These are phyloP conservation scores for Globisporangium uncinulatum DNA, from an alignment of 352 stramenopile genomes.

Conservation along the genomic window DNA sequence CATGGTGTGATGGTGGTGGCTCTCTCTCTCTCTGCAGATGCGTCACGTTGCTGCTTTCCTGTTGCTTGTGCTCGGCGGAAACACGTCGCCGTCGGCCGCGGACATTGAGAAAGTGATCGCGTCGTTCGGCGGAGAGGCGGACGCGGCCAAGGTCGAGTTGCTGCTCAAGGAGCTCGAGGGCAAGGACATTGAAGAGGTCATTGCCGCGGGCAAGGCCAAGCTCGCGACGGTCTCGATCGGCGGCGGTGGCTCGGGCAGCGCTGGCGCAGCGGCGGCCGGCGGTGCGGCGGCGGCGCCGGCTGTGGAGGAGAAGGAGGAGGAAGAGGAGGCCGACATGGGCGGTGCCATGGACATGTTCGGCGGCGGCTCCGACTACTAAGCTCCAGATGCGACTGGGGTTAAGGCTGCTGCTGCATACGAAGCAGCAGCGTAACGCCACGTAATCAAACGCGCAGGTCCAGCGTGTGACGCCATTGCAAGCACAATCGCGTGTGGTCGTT, in stretches of 20 bases:
- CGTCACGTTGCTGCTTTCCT: conserved; percentile 91
- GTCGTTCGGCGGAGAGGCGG: conserved; percentile 75
- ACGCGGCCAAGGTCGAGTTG: conserved; percentile 72
- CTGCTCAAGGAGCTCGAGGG: conserved; percentile 86
- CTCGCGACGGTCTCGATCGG: conserved; percentile 76
- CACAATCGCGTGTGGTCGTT: conserved; percentile 10
- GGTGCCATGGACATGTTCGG: conserved; percentile 85
- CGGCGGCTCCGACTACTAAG: conserved; percentile 79
- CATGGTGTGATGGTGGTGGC: conserved; percentile 3
- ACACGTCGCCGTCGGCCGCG: conserved; percentile 61
- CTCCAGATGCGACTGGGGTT: conserved; percentile 4
- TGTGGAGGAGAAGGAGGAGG: conserved; percentile 62
- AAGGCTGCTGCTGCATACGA: conserved; percentile 2
- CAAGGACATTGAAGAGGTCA: conserved; percentile 86
- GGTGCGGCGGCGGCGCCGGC: conserved; percentile 28
- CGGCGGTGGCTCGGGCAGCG: conserved; percentile 32
- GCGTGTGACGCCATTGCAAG: conserved; percentile 39
- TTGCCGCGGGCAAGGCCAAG: conserved; percentile 82
- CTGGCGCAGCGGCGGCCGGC: conserved; percentile 26
- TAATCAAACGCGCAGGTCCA: conserved; percentile 45
- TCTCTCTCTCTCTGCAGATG: conserved; percentile 43
- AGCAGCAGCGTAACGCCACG: conserved; percentile 27
- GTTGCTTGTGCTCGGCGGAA: conserved; percentile 83
- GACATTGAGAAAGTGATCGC: conserved; percentile 85
- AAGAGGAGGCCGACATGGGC: conserved; percentile 76